These are phyloP conservation scores for Coix lacrymajobi DNA, from an alignment of 176 grass and related monocot genomes.

Conservation along the genomic window DNA sequence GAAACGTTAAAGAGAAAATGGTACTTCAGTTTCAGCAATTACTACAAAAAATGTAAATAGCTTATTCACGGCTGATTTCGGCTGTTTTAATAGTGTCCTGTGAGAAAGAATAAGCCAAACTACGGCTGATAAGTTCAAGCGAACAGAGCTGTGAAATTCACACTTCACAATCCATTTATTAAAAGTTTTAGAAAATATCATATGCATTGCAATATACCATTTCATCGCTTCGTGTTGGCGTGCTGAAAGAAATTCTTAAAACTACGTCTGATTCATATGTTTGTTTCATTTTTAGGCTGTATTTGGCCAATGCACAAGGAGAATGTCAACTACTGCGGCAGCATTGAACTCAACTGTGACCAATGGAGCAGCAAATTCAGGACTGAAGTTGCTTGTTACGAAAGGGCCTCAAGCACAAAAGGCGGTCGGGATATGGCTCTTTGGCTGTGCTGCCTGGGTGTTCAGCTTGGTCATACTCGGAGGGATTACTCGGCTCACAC, in stretches of 20 bases:
- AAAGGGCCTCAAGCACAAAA: constrained; percentile 81
- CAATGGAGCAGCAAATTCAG: constrained; percentile 50
- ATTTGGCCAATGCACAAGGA: constrained; percentile 48
- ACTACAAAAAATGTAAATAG: not conserved
- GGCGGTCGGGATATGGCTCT: constrained; percentile 87
- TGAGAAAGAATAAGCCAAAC: too few relatives aligned
- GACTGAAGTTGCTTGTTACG: constrained; percentile 66
- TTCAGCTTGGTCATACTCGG: constrained; percentile 89
- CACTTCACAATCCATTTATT: not conserved
- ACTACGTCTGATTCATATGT: not conserved
- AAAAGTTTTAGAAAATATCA: not conserved
- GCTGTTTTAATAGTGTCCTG: too few relatives aligned
- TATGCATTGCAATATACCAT: not conserved
- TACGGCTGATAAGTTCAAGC: too few relatives aligned
- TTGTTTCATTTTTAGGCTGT: constrained; percentile 30
- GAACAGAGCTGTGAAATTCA: too few relatives aligned
- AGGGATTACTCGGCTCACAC: constrained; percentile 89
- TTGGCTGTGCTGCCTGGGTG: constrained; percentile 89
- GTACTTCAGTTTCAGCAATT: not conserved
- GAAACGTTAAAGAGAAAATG: not conserved
- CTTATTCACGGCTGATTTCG: too few relatives aligned
- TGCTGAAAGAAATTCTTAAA: not conserved
- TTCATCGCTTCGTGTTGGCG: not conserved
- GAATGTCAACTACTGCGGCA: constrained; percentile 49
- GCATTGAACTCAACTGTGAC: constrained; percentile 33